Percentiles rank a stretch among this genome's conserved stretches.
These are phyloP conservation scores for Dipodascopsis uninucleata DNA, from an alignment of 805 yeast genomes.

Conservation along the genomic window DNA sequence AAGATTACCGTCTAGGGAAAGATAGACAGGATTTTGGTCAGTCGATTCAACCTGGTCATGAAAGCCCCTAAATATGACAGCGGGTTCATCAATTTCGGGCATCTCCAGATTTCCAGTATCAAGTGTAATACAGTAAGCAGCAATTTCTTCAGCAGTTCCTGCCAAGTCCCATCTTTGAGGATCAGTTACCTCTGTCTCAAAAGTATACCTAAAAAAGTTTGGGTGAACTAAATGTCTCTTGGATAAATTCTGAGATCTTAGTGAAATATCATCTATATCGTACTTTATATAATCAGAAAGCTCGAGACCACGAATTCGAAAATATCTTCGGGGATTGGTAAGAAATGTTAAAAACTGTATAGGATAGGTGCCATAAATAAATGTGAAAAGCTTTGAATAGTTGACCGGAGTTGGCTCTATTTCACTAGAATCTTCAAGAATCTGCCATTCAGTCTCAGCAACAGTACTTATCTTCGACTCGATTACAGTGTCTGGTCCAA, in stretches of 20 bases:
- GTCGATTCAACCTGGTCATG: slow-evolving; percentile 16
- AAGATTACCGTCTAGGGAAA: slow-evolving; percentile 1
- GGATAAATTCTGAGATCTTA: slow-evolving; percentile 34
- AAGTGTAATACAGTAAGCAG: slow-evolving; percentile 35
- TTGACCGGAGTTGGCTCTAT: slow-evolving; percentile 9
- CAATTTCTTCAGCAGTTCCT: slow-evolving; percentile 40
- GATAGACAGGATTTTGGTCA: slow-evolving; percentile 2
- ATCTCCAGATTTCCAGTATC: slow-evolving; percentile 25
- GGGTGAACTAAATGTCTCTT: slow-evolving; percentile 49
- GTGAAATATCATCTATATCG: slow-evolving; percentile 38
- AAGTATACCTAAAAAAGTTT: slow-evolving; percentile 40
- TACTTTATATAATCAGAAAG: slow-evolving; percentile 11
- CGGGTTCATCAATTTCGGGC: slow-evolving; percentile 22
- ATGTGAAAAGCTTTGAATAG: slow-evolving; percentile 38
- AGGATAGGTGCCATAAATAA: slow-evolving; percentile 59
- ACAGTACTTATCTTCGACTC: not conserved
- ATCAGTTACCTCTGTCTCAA: slow-evolving; percentile 38
- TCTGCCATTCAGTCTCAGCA: slow-evolving; percentile 1
- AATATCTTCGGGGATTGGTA: slow-evolving; percentile 42
- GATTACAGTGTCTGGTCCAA: not conserved
- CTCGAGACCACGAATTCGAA: slow-evolving; percentile 25
- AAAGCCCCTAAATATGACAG: slow-evolving; percentile 22
- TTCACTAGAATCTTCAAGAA: slow-evolving; percentile 5
- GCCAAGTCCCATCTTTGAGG: slow-evolving; percentile 33
- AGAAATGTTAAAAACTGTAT: slow-evolving; percentile 45